phyloP scores from a whole-genome alignment of 768 basidiomycete species.

The button mushroom (Agaricus bisporus) region DNA sequence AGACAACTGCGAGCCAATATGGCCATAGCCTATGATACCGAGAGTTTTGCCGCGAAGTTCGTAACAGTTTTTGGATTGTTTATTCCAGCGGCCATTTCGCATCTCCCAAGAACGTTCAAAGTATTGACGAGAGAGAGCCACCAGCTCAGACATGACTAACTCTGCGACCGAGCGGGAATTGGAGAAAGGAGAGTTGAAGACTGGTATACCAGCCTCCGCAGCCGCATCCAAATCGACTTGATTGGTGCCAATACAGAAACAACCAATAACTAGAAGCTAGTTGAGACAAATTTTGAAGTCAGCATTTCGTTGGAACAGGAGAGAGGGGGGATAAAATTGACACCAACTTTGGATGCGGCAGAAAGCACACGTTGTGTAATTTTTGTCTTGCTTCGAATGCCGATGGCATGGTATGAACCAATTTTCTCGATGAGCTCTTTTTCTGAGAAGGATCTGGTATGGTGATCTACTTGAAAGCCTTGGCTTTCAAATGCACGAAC shows the following conservation, averaged over 20 bases:
- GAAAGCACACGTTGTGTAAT: constrained; percentile 87
- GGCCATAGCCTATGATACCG: constrained; percentile 97
- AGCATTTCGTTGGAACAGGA: background rate
- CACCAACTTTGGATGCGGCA: constrained; percentile 73
- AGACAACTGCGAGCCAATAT: constrained; percentile 95
- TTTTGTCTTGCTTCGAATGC: constrained; percentile 97
- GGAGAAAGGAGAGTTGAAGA: constrained; percentile 99
- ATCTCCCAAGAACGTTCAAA: constrained; percentile 86
- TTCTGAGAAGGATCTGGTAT: constrained; percentile 81
- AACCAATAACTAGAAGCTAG: constrained; percentile 92
- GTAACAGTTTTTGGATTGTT: constrained; percentile 98
- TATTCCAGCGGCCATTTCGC: constrained; percentile 93
- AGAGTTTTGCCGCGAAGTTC: constrained; percentile 96
- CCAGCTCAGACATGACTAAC: constrained; percentile 90
- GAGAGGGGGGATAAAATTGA: background rate
- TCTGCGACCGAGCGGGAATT: constrained; percentile 99
- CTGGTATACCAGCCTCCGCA: constrained; percentile 84
- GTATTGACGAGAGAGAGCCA: constrained; percentile 91
- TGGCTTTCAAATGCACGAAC: constrained; percentile 72
- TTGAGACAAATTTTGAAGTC: background rate
- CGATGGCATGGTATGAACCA: constrained; percentile 84
- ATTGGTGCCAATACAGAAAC: constrained; percentile 99
- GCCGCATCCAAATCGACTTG: constrained; percentile 90
- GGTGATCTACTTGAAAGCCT: constrained; percentile 91
- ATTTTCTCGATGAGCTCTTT: constrained; percentile 86